Evolutionary conservation across 371 early-diverging fungal genomes (phyloP), one percentile per base, ranked within the genome.

Genomic region (Rhizopus stolonifer): DNA sequence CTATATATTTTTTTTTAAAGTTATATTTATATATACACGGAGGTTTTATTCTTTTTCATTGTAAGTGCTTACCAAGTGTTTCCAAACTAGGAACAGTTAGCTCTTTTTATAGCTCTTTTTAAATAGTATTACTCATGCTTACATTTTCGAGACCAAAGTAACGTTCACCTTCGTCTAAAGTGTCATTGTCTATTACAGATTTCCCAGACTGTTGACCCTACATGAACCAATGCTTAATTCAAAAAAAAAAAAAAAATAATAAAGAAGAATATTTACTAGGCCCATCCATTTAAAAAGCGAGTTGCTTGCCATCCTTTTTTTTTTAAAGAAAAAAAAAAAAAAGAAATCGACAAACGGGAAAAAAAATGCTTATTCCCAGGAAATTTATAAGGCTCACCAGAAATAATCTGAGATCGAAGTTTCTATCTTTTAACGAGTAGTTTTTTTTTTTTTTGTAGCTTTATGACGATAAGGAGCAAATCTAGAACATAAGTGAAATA

Each of bases 121-220:
- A 42, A 11, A 1, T 8, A 11, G 36, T 21, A 36, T 36, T 22
- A 48, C 83, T 80, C 81, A 94, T 94, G 47, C 83, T 80, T 82
- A 94, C 94, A 77, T 96, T 96, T 68, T 94, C 92, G 17, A 96
- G 69, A 5, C 96, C 96, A 64, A 86, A 89, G 70, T 84, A 90
- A 9, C 90, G 74, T 54, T 91, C 92, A 25, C 79, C 81, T 56
- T 82, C 78, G 54, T 72, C 74, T 25, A 60, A 29, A 36, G 55
- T 58, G 23, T 65, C 57, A 45, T 69, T 70, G 11, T 67, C 71
- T 23, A 50, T 58, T 1, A 69, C 40, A 4, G 74, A 43, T 47
- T 79, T 80, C 21, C 68, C 74, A 17, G 74, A 58, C 25, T 52
- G 58, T 50, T 70, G 69, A 18, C 73, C 77, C 77, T 79, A 57